Conservation (phyloP, 2,329 filamentous ascomycete species). For the Metarhizium brunneum region DNA sequence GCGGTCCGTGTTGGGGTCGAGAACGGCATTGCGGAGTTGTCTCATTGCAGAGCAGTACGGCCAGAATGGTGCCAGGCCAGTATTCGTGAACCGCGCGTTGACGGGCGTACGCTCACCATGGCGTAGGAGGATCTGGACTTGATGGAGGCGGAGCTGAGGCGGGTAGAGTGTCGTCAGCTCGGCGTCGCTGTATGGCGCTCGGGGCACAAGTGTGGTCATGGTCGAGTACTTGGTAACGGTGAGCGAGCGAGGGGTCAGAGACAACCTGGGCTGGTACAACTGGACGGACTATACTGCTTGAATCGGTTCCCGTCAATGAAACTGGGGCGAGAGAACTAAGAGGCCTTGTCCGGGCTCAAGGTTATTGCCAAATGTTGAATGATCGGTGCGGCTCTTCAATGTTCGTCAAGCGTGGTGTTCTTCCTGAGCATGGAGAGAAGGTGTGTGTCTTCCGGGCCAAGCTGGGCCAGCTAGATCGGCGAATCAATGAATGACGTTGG, state of each 20-base stretch:
- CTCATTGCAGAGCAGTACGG: conserved; percentile 78
- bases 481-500: neutral
- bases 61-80: conserved; percentile 63
- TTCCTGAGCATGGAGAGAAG: neutral
- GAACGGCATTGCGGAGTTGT: conserved; percentile 50
- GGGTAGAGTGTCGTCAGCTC: conserved; percentile 82
- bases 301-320: too few relatives aligned
- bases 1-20: conserved; percentile 28
- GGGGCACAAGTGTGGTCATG: conserved; percentile 74
- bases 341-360: neutral
- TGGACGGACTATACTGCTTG: too few relatives aligned
- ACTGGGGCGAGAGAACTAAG: neutral
- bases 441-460: neutral
- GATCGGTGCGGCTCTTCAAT: neutral
- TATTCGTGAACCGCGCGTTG: conserved; percentile 77
- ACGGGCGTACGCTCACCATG: conserved; percentile 81
- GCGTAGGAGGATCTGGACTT: conserved; percentile 79
- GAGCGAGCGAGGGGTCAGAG: neutral
- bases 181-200: conserved; percentile 66
- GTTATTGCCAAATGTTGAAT: neutral
- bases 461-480: neutral
- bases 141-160: conserved; percentile 65
- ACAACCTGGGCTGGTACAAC: too few relatives aligned
- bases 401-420: neutral
- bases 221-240: neutral